These are phyloP conservation scores for Tolypocladium tropicale DNA, from an alignment of 2,329 filamentous ascomycete genomes.

Conservation along the genomic window DNA sequence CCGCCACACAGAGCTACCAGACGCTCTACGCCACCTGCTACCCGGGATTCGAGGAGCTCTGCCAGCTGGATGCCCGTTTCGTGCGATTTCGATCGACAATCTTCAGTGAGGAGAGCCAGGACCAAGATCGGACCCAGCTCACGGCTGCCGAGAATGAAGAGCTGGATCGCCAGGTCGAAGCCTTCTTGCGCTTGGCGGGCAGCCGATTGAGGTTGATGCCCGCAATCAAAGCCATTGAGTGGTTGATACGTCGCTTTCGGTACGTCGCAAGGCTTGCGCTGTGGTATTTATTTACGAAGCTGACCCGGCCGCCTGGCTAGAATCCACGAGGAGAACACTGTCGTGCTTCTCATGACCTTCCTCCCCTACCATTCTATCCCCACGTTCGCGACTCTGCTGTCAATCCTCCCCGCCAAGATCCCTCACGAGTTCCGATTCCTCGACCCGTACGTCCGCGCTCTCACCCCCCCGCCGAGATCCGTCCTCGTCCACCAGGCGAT, in stretches of 20 bases:
- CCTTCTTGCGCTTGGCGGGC: slow-evolving; percentile 72
- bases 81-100: slow-evolving; percentile 62
- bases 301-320: slow-evolving; percentile 30
- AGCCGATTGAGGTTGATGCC: slow-evolving; percentile 73
- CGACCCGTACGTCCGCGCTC: slow-evolving; percentile 70
- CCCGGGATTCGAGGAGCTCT: slow-evolving; percentile 86
- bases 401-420: slow-evolving; percentile 70
- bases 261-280: slow-evolving; percentile 27
- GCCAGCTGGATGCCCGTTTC: slow-evolving; percentile 75
- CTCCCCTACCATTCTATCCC: slow-evolving; percentile 84
- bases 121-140: slow-evolving; percentile 79
- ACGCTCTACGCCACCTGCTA: slow-evolving; percentile 77
- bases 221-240: slow-evolving; percentile 85
- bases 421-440: slow-evolving; percentile 74
- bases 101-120: slow-evolving; percentile 89
- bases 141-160: slow-evolving; percentile 71
- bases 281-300: neutral
- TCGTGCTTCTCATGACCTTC: slow-evolving; percentile 70
- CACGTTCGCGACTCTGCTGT: slow-evolving; percentile 75
- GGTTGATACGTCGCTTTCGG: slow-evolving; percentile 86
- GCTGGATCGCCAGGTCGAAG: slow-evolving; percentile 66
- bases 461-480: slow-evolving; percentile 67
- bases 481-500: slow-evolving; percentile 76
- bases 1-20: slow-evolving; percentile 82
- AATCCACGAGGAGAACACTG: slow-evolving; percentile 84